A percentile compares a stretch with the other conserved stretches of the same genome.
phyloP scores from a whole-genome alignment of 768 basidiomycete genomes.

The Tulasnella sp. region DNA sequence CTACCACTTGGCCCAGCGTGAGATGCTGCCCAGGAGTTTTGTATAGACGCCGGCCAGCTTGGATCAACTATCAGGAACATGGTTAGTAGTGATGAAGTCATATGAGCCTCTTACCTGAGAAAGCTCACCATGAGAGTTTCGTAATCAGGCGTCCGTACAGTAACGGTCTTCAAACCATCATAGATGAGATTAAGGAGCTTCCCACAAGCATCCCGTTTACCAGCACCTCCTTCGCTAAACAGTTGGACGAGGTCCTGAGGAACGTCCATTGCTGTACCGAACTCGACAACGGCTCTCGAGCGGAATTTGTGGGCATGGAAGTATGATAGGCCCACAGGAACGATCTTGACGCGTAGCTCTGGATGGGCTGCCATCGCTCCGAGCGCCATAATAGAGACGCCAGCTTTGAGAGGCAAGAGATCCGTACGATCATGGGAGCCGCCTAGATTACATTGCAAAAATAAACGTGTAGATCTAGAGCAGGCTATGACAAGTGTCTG shows the following conservation, averaged over 20 bases:
- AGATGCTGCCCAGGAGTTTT: conserved; percentile 90
- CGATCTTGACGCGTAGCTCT: conserved; percentile 77
- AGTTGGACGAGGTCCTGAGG: conserved; percentile 77
- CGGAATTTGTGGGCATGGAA: conserved; percentile 79
- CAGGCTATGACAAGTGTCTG: not conserved
- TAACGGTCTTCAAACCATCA: conserved; percentile 89
- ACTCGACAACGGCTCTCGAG: conserved; percentile 94
- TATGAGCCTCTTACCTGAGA: not conserved
- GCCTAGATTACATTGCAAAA: conserved; percentile 42
- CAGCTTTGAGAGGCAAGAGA: conserved; percentile 91
- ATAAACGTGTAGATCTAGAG: not conserved
- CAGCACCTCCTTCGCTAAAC: conserved; percentile 79
- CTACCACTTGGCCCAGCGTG: conserved; percentile 90
- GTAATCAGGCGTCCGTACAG: conserved; percentile 89
- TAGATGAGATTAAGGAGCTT: conserved; percentile 86
- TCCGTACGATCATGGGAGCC: conserved; percentile 98
- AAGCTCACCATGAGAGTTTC: conserved; percentile 86
- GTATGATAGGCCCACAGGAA: conserved; percentile 52
- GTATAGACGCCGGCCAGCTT: conserved; percentile 88
- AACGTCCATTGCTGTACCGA: conserved; percentile 85
- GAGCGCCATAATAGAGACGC: conserved; percentile 94
- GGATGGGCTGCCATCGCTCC: conserved; percentile 94
- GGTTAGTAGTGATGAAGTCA: conserved; percentile 11
- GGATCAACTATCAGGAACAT: conserved; percentile 56
- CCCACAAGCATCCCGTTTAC: conserved; percentile 83